Percentiles rank a stretch among this genome's conserved stretches.
These are phyloP conservation scores for Calonectria honghensis DNA, from an alignment of 2,329 filamentous ascomycete species.

Conservation along the genomic window DNA sequence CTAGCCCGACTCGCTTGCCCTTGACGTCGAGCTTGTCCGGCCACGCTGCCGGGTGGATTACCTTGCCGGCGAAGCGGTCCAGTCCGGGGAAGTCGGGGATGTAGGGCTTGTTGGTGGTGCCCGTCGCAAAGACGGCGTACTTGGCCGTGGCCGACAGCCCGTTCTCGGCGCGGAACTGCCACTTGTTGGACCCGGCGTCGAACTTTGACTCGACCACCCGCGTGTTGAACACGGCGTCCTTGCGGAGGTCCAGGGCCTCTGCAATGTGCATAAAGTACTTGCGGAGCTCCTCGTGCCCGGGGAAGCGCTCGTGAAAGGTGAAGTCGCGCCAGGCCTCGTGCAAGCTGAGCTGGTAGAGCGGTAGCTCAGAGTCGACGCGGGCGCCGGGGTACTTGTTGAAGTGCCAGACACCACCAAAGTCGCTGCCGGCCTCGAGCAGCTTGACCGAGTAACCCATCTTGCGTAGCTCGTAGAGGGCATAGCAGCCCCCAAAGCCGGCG, in stretches of 20 bases:
- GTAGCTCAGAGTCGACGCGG: slow-evolving; percentile 56
- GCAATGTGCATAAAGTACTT: slow-evolving; percentile 64
- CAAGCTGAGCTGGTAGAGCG: slow-evolving; percentile 56
- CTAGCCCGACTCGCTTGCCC: slow-evolving; percentile 4
- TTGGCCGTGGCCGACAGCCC: slow-evolving; percentile 1
- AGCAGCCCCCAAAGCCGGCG: slow-evolving; percentile 30
- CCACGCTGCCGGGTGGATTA: slow-evolving; percentile 22
- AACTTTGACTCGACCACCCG: slow-evolving; percentile 8
- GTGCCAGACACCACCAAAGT: slow-evolving; percentile 57
- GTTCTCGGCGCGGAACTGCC: slow-evolving; percentile 51
- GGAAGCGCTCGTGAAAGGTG: slow-evolving; percentile 56
- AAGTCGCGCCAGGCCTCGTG: slow-evolving; percentile 63
- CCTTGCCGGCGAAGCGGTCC: neutral
- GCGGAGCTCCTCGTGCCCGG: slow-evolving; percentile 58
- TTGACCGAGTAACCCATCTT: slow-evolving; percentile 20
- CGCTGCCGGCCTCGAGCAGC: slow-evolving; percentile 22
- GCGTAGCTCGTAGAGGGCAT: slow-evolving; percentile 7
- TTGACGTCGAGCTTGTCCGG: slow-evolving; percentile 4
- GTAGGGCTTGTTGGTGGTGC: slow-evolving; percentile 26
- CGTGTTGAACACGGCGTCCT: neutral
- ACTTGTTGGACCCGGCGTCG: slow-evolving; percentile 7
- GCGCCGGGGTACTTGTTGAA: slow-evolving; percentile 61
- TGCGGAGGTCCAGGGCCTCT: neutral
- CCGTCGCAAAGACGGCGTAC: slow-evolving; percentile 21
- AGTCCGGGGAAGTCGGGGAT: slow-evolving; percentile 19